phyloP scores from a whole-genome alignment of 306 rosid species.

The Begonia loranthoides region DNA sequence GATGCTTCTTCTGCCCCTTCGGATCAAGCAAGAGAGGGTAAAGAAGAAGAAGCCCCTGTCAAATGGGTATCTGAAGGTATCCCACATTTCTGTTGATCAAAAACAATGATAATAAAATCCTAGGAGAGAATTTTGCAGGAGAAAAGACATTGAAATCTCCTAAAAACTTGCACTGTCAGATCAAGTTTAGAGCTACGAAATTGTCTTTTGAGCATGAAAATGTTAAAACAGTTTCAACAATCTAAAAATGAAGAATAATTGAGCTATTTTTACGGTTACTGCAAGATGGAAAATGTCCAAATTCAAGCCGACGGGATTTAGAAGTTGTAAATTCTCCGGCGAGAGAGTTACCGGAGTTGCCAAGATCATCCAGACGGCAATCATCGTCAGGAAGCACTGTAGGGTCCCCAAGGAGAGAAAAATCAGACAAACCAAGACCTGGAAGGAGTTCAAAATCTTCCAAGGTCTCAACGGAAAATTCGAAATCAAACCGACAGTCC shows the following conservation, averaged over 20 bases:
- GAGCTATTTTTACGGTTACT: not conserved
- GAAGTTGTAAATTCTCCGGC: slow-evolving; percentile 7
- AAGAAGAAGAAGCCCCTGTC: not conserved
- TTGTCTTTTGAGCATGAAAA: too few relatives aligned
- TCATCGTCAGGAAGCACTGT: slow-evolving; percentile 10
- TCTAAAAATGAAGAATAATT: not conserved
- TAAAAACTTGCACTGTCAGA: too few relatives aligned
- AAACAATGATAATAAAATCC: too few relatives aligned
- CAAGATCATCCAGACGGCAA: slow-evolving; percentile 33
- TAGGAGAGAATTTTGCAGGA: too few relatives aligned
- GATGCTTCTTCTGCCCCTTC: slow-evolving; percentile 27
- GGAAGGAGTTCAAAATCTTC: slow-evolving; percentile 26
- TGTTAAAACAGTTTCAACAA: too few relatives aligned
- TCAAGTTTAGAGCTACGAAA: too few relatives aligned
- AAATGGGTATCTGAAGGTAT: slow-evolving; percentile 24
- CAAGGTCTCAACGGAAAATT: slow-evolving; percentile 22
- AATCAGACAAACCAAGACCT: slow-evolving; percentile 42
- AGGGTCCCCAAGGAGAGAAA: slow-evolving; percentile 38
- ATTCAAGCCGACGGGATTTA: slow-evolving; percentile 15
- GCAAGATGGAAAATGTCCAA: slow-evolving; percentile 12
- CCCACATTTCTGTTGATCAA: not conserved
- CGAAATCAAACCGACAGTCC: slow-evolving; percentile 10
- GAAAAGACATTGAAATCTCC: too few relatives aligned
- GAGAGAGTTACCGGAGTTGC: slow-evolving; percentile 26
- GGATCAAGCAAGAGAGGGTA: slow-evolving; percentile 10